Percentiles rank a stretch among this genome's conserved stretches.
phyloP scores from a whole-genome alignment of 164 flowering plant genomes.

The Paratinospora sagittata region DNA sequence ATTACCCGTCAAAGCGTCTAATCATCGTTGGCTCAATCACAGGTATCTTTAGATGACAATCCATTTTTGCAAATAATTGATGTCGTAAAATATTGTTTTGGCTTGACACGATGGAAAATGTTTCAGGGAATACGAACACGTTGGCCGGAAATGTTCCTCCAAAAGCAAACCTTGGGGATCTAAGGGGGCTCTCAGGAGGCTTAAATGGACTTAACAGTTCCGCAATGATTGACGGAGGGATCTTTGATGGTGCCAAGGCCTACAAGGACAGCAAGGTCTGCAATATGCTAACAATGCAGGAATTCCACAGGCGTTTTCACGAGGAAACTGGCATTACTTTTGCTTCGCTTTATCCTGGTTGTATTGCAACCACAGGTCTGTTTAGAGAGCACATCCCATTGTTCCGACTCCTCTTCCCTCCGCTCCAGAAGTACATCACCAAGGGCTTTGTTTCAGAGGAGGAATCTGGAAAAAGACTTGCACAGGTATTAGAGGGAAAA shows the following conservation, averaged over 20 bases:
- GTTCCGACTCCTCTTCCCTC: conserved; percentile 91
- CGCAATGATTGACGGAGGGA: conserved; percentile 91
- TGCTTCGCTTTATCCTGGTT: conserved; percentile 95
- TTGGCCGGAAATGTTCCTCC: conserved; percentile 98
- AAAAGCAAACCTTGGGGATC: conserved; percentile 92
- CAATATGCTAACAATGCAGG: conserved; percentile 99
- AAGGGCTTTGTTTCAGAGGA: conserved; percentile 92
- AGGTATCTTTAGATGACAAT: conserved; percentile 35
- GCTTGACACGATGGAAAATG: too few relatives aligned
- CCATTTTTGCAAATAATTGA: background rate
- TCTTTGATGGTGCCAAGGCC: conserved; percentile 94
- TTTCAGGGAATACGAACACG: conserved; percentile 85
- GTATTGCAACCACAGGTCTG: conserved; percentile 91
- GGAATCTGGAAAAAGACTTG: conserved; percentile 85
- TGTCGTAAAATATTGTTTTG: background rate
- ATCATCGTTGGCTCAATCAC: conserved; percentile 96
- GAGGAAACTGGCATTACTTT: conserved; percentile 89
- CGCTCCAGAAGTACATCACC: conserved; percentile 96
- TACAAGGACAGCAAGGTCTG: conserved; percentile 99
- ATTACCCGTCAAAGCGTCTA: conserved; percentile 79
- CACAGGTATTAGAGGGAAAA: conserved; percentile 67
- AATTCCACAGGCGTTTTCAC: conserved; percentile 91
- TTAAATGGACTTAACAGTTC: conserved; percentile 77
- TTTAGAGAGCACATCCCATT: conserved; percentile 91
- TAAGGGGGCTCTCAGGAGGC: conserved; percentile 90